Percentiles rank a stretch among this genome's conserved stretches.
Evolutionary conservation across 1,284 basidiomycete species (phyloP).

Genomic region (Agroathelia rolfsii): DNA sequence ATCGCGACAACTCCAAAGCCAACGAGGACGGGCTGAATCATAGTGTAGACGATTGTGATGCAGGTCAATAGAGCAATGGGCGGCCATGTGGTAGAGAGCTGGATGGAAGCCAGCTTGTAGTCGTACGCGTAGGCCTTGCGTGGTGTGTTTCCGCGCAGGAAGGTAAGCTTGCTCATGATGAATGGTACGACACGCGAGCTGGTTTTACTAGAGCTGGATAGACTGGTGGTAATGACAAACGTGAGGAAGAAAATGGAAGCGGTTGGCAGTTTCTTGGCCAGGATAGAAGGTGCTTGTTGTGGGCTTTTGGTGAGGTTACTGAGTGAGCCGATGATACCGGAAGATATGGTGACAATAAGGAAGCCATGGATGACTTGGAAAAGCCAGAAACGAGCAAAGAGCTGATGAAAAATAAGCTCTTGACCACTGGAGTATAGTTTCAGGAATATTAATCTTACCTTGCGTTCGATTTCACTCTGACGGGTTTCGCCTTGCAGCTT

Average conservation of each 20-base stretch:
- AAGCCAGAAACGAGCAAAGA: slow-evolving; percentile 1
- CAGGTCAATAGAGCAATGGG: not conserved
- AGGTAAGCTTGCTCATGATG: slow-evolving; percentile 48
- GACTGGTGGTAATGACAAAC: slow-evolving; percentile 38
- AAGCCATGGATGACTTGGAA: slow-evolving; percentile 38
- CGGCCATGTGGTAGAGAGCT: no score
- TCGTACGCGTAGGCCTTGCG: slow-evolving; percentile 36
- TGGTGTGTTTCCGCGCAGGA: slow-evolving; percentile 44
- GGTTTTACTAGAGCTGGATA: slow-evolving; percentile 49
- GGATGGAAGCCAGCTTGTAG: slow-evolving; percentile 7
- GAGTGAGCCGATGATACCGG: slow-evolving; percentile 34
- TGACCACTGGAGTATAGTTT: no score
- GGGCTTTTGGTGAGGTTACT: slow-evolving; percentile 36
- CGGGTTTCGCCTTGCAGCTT: no score
- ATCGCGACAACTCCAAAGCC: slow-evolving; percentile 61
- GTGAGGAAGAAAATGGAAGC: slow-evolving; percentile 78
- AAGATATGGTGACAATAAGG: slow-evolving; percentile 61
- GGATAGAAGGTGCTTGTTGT: slow-evolving; percentile 34
- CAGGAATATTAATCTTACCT: no score
- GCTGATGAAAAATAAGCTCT: no score
- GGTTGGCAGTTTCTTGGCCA: slow-evolving; percentile 54
- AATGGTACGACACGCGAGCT: slow-evolving; percentile 56
- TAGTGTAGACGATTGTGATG: not conserved
- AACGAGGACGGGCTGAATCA: slow-evolving; percentile 28
- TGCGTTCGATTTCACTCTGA: no score